Conservation (phyloP, 495 filamentous ascomycete species). For the Lophiostoma macrostomum region DNA sequence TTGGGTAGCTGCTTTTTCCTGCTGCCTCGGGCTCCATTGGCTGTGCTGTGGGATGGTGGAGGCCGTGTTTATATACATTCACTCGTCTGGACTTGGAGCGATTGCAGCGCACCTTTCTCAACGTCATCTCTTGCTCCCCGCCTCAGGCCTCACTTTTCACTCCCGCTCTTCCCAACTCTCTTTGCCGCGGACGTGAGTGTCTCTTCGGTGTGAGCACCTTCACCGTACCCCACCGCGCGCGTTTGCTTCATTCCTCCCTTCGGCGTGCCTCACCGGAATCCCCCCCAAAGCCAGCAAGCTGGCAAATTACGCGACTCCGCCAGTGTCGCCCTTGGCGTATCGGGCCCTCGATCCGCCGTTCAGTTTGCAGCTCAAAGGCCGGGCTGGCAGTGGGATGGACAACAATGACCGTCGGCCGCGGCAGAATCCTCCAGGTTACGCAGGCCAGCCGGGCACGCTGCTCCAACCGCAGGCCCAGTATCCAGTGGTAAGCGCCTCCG, state of each 20-base stretch:
- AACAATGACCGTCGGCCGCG: slow-evolving; percentile 43
- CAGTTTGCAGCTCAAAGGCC: slow-evolving; percentile 22
- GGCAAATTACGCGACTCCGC: slow-evolving; percentile 45
- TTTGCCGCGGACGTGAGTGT: background rate
- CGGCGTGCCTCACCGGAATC: background rate
- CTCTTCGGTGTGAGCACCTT: background rate
- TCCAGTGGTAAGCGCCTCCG: slow-evolving; percentile 28
- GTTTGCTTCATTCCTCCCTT: background rate
- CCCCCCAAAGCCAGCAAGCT: slow-evolving; percentile 32
- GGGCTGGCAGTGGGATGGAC: slow-evolving; percentile 42
- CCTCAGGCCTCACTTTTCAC: background rate
- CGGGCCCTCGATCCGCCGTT: slow-evolving; percentile 32
- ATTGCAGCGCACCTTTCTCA: slow-evolving; percentile 9
- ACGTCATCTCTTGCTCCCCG: slow-evolving; percentile 1
- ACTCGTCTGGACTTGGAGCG: slow-evolving; percentile 20
- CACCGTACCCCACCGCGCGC: background rate
- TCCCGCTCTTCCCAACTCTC: background rate
- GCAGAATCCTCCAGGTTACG: slow-evolving; percentile 37
- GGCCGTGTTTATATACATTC: slow-evolving; percentile 31
- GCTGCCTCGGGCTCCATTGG: slow-evolving; percentile 25
- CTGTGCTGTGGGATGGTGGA: slow-evolving; percentile 22
- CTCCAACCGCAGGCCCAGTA: slow-evolving; percentile 32
- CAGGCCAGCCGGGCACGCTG: slow-evolving; percentile 31
- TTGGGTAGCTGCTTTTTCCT: slow-evolving; percentile 21
- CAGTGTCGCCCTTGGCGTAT: slow-evolving; percentile 44